Base-by-base conservation (phyloP, 495 filamentous ascomycete genomes). In the Aspergillus wentii region DNA sequence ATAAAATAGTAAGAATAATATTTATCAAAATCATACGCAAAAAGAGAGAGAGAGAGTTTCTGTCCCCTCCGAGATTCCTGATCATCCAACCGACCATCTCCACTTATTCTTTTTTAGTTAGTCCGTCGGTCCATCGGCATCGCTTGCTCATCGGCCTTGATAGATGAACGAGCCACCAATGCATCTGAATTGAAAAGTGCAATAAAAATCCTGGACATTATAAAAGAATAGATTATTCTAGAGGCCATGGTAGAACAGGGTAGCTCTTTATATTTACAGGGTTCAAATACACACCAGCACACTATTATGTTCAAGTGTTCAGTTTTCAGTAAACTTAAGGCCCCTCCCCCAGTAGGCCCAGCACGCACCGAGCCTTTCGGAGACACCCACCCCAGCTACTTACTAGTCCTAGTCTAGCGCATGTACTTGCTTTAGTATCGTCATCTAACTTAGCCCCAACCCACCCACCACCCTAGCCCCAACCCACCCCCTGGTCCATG, bases 401-500 rank as follows among this genome's bases (percentile, higher is more conserved):
- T 34, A 20, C 22, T 11, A 6, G 22, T 25, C 22, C 11, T 25
- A 25, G 22, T 25, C 5, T 17, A 33, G 30, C 17, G 20, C n/a
- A n/a, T n/a, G n/a, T n/a, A n/a, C n/a, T n/a, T 19, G 17, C 32
- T 36, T 11, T 11, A 42, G 33, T 32, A 42, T 46, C 26, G 38
- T 41, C 43, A 42, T 39, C 33, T 36, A 17, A 35, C 48, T 40
- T 36, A 37, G 33, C 38, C 44, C 40, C 29, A 37, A 30, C 35
- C 44, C 44, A 48, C 44, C 34, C 25, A 23, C 13, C 21, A 20
- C 36, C 41, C 39, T 32, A 45, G 43, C 48, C 43, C 42, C 21
- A 8, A 30, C 30, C 51, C 51, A 49, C 46, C 42, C 21, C 9
- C 31, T 48, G 45, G 44, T 14, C 52, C 44, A 49, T 51, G 44